Conservation (phyloP, 2,329 filamentous ascomycete species). For the Verticillium isaacii region DNA sequence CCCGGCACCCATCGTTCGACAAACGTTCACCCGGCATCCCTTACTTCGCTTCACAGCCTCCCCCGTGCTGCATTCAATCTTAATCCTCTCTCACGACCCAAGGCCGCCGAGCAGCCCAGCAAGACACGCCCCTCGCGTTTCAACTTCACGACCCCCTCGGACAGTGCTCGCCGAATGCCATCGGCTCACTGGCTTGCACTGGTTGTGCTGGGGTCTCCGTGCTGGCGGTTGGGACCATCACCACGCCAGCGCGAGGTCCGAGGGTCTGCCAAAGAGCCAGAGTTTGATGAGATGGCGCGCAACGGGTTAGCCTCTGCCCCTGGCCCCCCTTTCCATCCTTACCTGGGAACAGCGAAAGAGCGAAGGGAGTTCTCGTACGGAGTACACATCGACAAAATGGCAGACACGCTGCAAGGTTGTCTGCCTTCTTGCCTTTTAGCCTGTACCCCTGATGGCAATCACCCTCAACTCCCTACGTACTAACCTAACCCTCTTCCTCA, state of each 20-base stretch:
- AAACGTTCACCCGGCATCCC: neutral
- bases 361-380: no score
- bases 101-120: neutral
- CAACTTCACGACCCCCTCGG: neutral
- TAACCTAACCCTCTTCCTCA: neutral
- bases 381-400: neutral
- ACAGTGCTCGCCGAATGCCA: neutral
- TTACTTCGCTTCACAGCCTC: neutral
- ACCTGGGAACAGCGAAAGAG: neutral
- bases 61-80: neutral
- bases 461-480: neutral
- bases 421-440: neutral
- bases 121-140: neutral
- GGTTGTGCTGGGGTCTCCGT: neutral
- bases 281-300: neutral
- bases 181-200: neutral
- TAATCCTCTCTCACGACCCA: neutral
- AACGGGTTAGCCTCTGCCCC: neutral
- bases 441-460: neutral
- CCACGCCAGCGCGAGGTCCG: neutral
- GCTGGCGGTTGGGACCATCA: neutral
- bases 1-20: neutral
- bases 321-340: neutral
- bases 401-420: neutral
- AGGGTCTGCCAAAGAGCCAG: neutral